These are phyloP conservation scores for Trichophyton verrucosum DNA, from an alignment of 2,329 filamentous ascomycete species.

Conservation along the genomic window DNA sequence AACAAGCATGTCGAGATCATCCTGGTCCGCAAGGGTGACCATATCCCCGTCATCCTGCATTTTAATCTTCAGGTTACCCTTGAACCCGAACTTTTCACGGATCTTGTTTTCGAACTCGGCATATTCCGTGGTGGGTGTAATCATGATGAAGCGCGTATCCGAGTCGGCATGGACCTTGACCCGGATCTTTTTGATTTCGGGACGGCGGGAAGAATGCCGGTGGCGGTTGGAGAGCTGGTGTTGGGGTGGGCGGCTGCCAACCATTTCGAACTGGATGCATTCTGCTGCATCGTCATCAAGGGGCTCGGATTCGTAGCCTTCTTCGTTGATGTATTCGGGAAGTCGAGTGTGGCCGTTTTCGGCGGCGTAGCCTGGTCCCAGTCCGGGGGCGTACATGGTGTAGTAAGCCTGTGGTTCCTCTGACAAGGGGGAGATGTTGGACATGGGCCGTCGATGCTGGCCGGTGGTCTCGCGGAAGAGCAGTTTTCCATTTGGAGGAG, in stretches of 20 bases:
- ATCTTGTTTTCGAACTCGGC: constrained; percentile 66
- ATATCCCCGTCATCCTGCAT: constrained; percentile 87
- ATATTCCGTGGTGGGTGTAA: constrained; percentile 60
- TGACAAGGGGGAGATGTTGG: constrained; percentile 17
- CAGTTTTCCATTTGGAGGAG: constrained; percentile 2
- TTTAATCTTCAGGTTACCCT: constrained; percentile 57
- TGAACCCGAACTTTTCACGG: constrained; percentile 71
- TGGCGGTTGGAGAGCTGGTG: constrained; percentile 12
- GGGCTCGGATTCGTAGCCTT: constrained; percentile 52
- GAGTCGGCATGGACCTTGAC: constrained; percentile 80
- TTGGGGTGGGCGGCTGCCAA: constrained; percentile 32
- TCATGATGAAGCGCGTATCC: constrained; percentile 87
- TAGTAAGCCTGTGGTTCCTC: constrained; percentile 17
- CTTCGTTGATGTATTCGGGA: constrained; percentile 63
- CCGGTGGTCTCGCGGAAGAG: constrained; percentile 22
- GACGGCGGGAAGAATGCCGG: constrained; percentile 30
- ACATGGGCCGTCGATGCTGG: constrained; percentile 24
- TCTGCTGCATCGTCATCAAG: constrained; percentile 56
- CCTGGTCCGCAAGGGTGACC: constrained; percentile 94
- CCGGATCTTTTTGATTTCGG: constrained; percentile 64
- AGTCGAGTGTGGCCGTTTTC: constrained; percentile 21
- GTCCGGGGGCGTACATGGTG: constrained; percentile 14
- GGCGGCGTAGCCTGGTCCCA: constrained; percentile 25
- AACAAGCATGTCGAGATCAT: constrained; percentile 84
- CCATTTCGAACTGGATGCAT: constrained; percentile 69